phyloP scores from a whole-genome alignment of 2,329 filamentous ascomycete genomes.

The Colletotrichum spaethianum region DNA sequence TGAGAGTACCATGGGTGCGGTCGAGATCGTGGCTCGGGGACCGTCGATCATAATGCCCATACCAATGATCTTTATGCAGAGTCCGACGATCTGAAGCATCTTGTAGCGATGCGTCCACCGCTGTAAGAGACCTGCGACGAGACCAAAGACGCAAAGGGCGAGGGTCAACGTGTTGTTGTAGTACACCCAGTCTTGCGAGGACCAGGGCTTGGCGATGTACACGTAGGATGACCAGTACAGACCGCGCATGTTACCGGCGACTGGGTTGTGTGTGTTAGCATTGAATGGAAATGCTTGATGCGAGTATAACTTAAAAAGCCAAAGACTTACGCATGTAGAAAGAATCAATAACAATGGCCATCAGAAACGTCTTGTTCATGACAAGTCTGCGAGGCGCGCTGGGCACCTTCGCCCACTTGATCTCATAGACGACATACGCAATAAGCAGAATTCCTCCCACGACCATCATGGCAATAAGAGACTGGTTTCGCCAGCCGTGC shows the following conservation, averaged over 20 bases:
- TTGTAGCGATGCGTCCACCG: conserved; percentile 37
- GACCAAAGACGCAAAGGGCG: conserved; percentile 34
- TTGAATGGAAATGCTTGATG: background rate
- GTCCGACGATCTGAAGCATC: conserved; percentile 39
- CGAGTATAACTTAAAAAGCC: no score
- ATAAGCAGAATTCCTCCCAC: conserved; percentile 60
- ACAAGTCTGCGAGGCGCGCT: conserved; percentile 36
- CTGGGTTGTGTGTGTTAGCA: background rate
- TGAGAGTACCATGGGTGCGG: conserved; percentile 73
- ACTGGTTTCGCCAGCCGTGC: conserved; percentile 60
- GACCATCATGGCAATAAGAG: conserved; percentile 59
- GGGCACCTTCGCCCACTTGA: conserved; percentile 45
- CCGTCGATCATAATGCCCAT: conserved; percentile 45
- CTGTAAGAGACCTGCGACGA: conserved; percentile 32
- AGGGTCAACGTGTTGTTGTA: conserved; percentile 38
- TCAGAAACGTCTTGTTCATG: conserved; percentile 39
- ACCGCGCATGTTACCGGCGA: conserved; percentile 35
- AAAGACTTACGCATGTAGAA: conserved; percentile 34
- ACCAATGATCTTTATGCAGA: conserved; percentile 47
- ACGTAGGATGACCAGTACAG: conserved; percentile 39
- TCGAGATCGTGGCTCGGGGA: conserved; percentile 26
- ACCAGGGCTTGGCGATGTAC: conserved; percentile 38
- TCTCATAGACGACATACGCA: conserved; percentile 63
- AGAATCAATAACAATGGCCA: conserved; percentile 36
- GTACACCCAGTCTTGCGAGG: conserved; percentile 38